Percentiles rank a stretch among this genome's conserved stretches.
Evolutionary conservation across 208 protist species (phyloP).

Genomic region (Strigomonas culicis): DNA sequence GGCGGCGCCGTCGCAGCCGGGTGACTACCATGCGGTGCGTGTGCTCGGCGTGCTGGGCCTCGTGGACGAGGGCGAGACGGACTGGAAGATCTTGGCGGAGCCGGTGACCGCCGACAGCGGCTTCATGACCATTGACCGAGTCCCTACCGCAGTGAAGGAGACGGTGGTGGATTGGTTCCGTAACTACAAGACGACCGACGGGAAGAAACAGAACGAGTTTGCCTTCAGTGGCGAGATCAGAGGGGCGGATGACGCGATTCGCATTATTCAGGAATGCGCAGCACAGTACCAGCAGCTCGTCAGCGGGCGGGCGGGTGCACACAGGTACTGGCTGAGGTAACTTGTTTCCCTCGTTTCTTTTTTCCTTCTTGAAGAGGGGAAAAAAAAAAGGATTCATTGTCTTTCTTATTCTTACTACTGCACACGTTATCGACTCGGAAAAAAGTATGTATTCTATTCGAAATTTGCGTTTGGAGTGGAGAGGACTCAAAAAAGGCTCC

Average conservation of each 20-base stretch:
- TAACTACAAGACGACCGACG: slow-evolving; percentile 93
- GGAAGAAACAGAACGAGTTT: slow-evolving; percentile 88
- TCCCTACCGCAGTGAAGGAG: slow-evolving; percentile 42
- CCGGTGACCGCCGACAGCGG: slow-evolving; percentile 18
- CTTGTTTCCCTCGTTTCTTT: not conserved
- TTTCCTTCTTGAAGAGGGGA: not conserved
- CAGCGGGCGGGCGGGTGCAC: slow-evolving; percentile 24
- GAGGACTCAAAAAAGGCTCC: not conserved
- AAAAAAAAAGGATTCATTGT: slow-evolving; percentile 8
- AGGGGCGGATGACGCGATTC: slow-evolving; percentile 49
- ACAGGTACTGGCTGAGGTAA: slow-evolving; percentile 57
- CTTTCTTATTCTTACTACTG: not conserved
- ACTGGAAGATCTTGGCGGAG: slow-evolving; percentile 91
- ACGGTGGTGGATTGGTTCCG: slow-evolving; percentile 84
- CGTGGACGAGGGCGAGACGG: slow-evolving; percentile 91
- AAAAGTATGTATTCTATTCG: no score
- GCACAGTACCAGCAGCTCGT: slow-evolving; percentile 60
- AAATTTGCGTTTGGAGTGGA: not conserved
- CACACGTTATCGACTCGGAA: not conserved
- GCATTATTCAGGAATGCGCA: slow-evolving; percentile 52
- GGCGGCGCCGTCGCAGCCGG: slow-evolving; percentile 20
- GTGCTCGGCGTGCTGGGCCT: slow-evolving; percentile 86
- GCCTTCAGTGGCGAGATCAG: slow-evolving; percentile 62
- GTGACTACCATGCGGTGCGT: slow-evolving; percentile 54
- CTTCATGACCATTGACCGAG: slow-evolving; percentile 43